A percentile compares a stretch with the other conserved stretches of the same genome.
Conservation (phyloP, 139 green algal genomes). For the Mychonastes homosphaera region DNA sequence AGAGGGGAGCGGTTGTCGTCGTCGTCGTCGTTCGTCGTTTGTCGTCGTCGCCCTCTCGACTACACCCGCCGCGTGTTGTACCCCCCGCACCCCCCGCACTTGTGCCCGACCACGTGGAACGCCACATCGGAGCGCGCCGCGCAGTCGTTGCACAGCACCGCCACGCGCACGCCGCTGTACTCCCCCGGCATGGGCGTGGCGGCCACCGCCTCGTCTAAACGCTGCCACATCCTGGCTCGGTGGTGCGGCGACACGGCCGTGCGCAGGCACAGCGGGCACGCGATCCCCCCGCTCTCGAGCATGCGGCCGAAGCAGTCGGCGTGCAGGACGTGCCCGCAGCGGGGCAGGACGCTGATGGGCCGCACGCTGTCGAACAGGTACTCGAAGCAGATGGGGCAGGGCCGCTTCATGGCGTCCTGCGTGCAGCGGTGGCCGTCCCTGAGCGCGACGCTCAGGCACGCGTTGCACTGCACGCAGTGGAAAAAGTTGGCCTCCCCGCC, state of each 20-base stretch:
- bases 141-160: conserved; percentile 65
- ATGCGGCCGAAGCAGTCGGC: conserved; percentile 44
- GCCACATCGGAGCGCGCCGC: conserved; percentile 8
- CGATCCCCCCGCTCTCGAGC: conserved; percentile 27
- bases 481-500: conserved; percentile 85
- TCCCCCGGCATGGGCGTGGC: conserved; percentile 50
- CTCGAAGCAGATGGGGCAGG: conserved; percentile 81
- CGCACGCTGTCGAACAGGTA: conserved; percentile 84
- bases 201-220: conserved; percentile 47
- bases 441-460: conserved; percentile 69
- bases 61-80: conserved; percentile 70
- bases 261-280: conserved; percentile 58
- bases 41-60: not conserved
- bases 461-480: conserved; percentile 82
- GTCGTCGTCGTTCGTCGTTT: not conserved
- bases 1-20: not conserved
- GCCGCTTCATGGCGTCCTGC: conserved; percentile 77
- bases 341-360: conserved; percentile 69
- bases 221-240: conserved; percentile 40
- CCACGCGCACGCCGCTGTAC: conserved; percentile 34
- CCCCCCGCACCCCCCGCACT: conserved; percentile 49
- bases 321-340: conserved; percentile 94
- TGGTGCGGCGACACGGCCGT: conserved; percentile 54
- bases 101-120: conserved; percentile 69
- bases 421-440: conserved; percentile 76